Base-by-base conservation (phyloP, 2,329 filamentous ascomycete species). In the Colletotrichum sp. region DNA sequence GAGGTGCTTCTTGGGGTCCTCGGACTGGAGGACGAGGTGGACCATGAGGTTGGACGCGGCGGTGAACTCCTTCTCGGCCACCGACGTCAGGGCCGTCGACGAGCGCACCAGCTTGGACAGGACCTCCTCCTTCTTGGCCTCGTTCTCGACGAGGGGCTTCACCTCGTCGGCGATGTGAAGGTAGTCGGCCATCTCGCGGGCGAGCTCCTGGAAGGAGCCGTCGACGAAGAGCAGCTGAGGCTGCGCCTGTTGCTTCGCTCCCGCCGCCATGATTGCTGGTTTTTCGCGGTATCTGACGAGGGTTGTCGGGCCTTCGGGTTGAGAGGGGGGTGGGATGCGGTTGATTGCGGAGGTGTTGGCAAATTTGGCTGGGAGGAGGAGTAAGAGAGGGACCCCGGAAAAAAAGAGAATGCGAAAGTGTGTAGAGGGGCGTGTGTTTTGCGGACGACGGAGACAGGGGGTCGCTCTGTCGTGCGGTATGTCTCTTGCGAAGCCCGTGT, bases 21-120 rank as follows among this genome's bases (percentile, higher is more conserved):
- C 92, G 76, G 96, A 95, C 87, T 98, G 95, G 82, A 95, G 91
- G 80, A 98, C 92, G 76, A 99, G 93, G 89, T 98, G 95, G 83
- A 99, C 93, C 85, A 99, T 93, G 81, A 99, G 94, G 88, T 99
- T 99, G 89, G 98, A 98, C 77, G 96, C 95, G 76, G 96, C 94
- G 77, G 95, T 96, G 85, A 98, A 97, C 87, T 99, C 96, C 91
- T 97, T 98, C 90, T 99, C 97, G 75, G 96, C 95, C 72, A 96
- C 95, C 78, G 91, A 91, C 87, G 96, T 98, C 84, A 99, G 90
- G 67, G 91, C 91, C 69, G 91, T 87, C 69, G 95, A 95, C 74
- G 95, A 94, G 79, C 93, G 92, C 77, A 99, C 95, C 79, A 99
- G 90, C 90, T 96, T 96, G 89, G 96, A 94, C 74, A 99, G 91